These are phyloP conservation scores for Glycyrrhiza uralensis DNA, from an alignment of 306 rosid genomes.

Conservation along the genomic window DNA sequence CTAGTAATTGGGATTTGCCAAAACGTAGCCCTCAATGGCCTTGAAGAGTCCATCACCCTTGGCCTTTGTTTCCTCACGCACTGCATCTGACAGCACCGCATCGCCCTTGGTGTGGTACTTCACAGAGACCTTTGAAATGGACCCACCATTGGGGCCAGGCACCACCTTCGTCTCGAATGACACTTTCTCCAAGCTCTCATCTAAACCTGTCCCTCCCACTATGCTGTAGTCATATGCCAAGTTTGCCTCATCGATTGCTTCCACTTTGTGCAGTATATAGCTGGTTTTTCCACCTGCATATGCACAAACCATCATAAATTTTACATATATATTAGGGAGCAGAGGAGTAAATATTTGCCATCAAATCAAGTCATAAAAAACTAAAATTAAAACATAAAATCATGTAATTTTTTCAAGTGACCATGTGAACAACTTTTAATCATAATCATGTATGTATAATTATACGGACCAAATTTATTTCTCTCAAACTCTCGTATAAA, in stretches of 20 bases:
- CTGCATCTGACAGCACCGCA: neutral
- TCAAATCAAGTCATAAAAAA: no score
- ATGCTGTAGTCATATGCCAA: constrained; percentile 22
- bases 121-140: neutral
- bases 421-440: no score
- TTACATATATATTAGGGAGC: no score
- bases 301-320: neutral
- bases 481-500: no score
- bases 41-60: constrained; percentile 18
- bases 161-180: neutral
- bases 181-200: constrained; percentile 26
- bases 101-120: constrained; percentile 29
- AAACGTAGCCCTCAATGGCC: constrained; percentile 29
- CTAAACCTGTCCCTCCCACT: constrained; percentile 27
- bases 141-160: constrained; percentile 32
- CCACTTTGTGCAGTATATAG: constrained; percentile 18
- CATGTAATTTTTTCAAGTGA: no score
- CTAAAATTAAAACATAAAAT: no score
- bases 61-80: constrained; percentile 1
- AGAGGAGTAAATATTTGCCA: no score
- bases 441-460: no score
- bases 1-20: constrained; percentile 19
- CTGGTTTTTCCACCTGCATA: neutral
- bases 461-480: no score
- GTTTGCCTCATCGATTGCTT: constrained; percentile 14